phyloP scores from a whole-genome alignment of 805 yeast species.

The Saccharomycopsis fodiens region DNA sequence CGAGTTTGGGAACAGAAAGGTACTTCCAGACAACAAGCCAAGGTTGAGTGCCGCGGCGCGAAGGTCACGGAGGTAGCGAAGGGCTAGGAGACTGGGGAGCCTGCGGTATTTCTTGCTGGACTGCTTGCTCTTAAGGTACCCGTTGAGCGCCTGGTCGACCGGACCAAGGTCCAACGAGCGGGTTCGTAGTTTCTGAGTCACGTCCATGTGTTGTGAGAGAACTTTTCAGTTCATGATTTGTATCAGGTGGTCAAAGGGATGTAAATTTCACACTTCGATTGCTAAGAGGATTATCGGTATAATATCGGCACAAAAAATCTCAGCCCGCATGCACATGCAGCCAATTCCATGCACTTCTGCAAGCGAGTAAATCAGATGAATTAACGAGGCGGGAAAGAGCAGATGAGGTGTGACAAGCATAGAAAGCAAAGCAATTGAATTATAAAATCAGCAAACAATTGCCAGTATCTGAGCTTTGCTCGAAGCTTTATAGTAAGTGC shows the following conservation, averaged over 20 bases:
- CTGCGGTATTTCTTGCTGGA: background rate
- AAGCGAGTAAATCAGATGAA: background rate
- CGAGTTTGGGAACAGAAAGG: background rate
- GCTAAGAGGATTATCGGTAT: too few species aligned
- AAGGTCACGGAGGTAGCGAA: background rate
- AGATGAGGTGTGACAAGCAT: too few species aligned
- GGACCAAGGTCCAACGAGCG: conserved; percentile 1
- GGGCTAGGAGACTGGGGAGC: background rate
- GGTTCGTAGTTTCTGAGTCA: too few species aligned
- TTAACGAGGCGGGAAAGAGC: too few species aligned
- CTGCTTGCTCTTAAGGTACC: conserved; percentile 2
- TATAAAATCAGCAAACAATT: too few species aligned
- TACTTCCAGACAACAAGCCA: background rate
- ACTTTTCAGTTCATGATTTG: too few species aligned
- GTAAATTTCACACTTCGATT: too few species aligned
- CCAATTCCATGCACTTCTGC: background rate
- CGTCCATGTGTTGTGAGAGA: too few species aligned
- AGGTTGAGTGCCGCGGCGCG: background rate
- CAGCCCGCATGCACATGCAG: background rate
- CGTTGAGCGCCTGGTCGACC: conserved; percentile 3
- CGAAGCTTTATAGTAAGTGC: too few species aligned
- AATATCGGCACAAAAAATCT: background rate
- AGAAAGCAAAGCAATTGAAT: too few species aligned
- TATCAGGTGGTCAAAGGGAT: too few species aligned
- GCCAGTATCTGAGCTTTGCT: too few species aligned